phyloP scores from a whole-genome alignment of 371 early-diverging fungal species.

The Zychaea mexicana region DNA sequence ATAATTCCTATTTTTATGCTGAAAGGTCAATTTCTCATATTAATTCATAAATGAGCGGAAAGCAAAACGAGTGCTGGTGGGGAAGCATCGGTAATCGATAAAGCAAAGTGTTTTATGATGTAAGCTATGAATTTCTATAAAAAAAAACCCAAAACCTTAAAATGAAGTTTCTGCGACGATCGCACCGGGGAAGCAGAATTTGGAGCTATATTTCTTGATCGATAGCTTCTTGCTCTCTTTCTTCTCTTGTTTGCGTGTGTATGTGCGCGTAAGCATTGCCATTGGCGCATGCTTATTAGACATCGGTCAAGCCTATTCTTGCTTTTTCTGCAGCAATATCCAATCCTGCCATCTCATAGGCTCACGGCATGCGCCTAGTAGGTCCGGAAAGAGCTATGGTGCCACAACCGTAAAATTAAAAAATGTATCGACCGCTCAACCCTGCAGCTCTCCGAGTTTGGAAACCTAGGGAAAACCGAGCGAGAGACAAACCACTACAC shows the following conservation, averaged over 20 bases:
- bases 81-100: too few relatives aligned
- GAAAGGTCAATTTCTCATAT: too few relatives aligned
- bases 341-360: not conserved
- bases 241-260: not conserved
- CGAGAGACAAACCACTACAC: too few relatives aligned
- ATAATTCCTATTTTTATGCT: too few relatives aligned
- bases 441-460: not conserved
- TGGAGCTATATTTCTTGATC: too few relatives aligned
- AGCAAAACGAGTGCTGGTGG: too few relatives aligned
- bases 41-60: too few relatives aligned
- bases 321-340: not conserved
- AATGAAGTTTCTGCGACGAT: too few relatives aligned
- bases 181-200: too few relatives aligned
- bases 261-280: not conserved
- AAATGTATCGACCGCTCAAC: not conserved
- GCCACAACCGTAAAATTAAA: not conserved
- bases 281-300: not conserved
- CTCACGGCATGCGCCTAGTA: not conserved
- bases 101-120: too few relatives aligned
- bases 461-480: not conserved
- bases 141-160: not conserved
- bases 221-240: not conserved
- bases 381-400: not conserved
- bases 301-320: not conserved
- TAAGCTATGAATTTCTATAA: not conserved